Conservation (phyloP, 176 grass and related monocot genomes). For the Otatea glauca region DNA sequence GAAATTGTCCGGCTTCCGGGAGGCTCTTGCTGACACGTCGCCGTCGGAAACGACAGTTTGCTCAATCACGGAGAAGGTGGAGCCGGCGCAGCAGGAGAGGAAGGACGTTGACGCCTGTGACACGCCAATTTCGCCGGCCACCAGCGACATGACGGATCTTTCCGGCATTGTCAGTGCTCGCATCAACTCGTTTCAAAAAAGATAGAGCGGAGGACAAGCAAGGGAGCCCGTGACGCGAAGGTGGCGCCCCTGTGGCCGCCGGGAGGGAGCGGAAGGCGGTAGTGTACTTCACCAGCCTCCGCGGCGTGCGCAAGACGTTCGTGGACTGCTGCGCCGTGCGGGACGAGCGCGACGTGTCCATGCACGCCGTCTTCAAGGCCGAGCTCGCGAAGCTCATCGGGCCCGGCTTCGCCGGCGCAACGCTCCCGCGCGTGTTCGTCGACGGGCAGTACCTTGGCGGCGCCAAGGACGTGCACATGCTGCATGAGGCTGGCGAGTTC, state of each 20-base stretch:
- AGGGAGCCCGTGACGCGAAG: conserved; percentile 24
- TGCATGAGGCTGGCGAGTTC: conserved; percentile 65
- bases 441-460: conserved; percentile 69
- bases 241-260: conserved; percentile 34
- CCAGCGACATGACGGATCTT: conserved; percentile 41
- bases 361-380: conserved; percentile 69
- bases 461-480: conserved; percentile 60
- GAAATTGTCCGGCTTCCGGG: conserved; percentile 60
- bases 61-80: conserved; percentile 21
- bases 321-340: conserved; percentile 73
- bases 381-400: conserved; percentile 67
- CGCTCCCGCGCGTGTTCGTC: conserved; percentile 68
- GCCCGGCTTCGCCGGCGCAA: not conserved
- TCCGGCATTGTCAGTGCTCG: conserved; percentile 60
- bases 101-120: not conserved
- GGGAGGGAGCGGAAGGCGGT: conserved; percentile 54
- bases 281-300: conserved; percentile 86
- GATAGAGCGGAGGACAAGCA: conserved; percentile 44
- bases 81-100: not conserved
- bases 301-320: conserved; percentile 71
- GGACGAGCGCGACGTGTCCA: conserved; percentile 79
- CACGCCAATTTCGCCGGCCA: conserved; percentile 27
- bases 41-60: conserved; percentile 9
- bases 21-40: conserved; percentile 49
- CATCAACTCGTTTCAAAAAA: conserved; percentile 59